Percentiles rank a stretch among this genome's conserved stretches.
phyloP scores from a whole-genome alignment of 176 grass and related monocot genomes.

The Melocanna baccifera region DNA sequence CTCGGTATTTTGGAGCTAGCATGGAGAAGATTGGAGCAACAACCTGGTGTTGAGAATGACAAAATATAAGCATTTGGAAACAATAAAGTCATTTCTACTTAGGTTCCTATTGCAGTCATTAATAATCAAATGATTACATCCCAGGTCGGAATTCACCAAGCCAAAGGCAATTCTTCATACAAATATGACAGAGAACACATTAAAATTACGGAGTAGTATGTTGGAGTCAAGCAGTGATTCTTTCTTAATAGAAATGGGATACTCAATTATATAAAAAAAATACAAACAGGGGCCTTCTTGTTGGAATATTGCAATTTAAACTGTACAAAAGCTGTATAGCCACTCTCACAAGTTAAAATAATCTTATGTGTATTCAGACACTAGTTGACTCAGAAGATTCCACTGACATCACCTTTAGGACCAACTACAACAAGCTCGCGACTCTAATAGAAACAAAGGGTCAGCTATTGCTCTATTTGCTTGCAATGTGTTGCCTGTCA shows the following conservation, averaged over 20 bases:
- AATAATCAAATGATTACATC: constrained; percentile 6
- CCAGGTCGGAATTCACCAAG: not conserved
- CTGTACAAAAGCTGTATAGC: not conserved
- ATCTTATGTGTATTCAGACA: too few species aligned
- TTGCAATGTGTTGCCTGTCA: too few species aligned
- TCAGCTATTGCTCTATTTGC: too few species aligned
- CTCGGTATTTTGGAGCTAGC: constrained; percentile 65
- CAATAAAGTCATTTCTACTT: not conserved
- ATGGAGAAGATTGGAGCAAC: constrained; percentile 67
- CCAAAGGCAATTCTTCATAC: not conserved
- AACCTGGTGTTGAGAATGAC: constrained; percentile 47
- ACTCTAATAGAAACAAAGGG: too few species aligned
- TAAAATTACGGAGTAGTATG: not conserved
- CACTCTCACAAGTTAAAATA: not conserved
- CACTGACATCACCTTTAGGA: not conserved
- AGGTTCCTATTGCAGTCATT: not conserved
- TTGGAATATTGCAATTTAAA: not conserved
- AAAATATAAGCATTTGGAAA: constrained; percentile 22
- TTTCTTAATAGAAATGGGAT: not conserved
- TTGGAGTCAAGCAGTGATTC: not conserved
- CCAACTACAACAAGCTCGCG: too few species aligned
- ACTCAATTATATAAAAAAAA: not conserved
- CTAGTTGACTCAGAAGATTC: not conserved
- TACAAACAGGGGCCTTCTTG: not conserved
- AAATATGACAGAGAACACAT: constrained; percentile 3